Evolutionary conservation across 2,329 filamentous ascomycete species (phyloP).

Genomic region (Calonectria pseudoreteaudii): DNA sequence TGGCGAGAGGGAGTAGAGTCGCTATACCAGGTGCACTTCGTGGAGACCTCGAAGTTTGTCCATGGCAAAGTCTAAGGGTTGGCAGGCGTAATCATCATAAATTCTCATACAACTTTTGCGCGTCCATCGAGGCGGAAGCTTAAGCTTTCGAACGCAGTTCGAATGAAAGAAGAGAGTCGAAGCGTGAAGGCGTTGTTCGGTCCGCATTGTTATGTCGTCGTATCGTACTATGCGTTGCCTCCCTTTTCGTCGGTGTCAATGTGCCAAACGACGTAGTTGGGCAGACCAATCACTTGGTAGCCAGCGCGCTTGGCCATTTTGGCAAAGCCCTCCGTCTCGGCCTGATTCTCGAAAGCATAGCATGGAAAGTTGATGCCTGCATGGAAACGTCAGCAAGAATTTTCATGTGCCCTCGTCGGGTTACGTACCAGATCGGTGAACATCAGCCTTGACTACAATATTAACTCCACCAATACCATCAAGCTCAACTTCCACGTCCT

Average conservation of each 20-base stretch:
- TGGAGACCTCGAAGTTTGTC: constrained; percentile 20
- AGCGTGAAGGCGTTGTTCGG: constrained; percentile 31
- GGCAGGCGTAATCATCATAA: constrained; percentile 39
- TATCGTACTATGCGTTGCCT: constrained; percentile 71
- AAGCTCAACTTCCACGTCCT: constrained; percentile 90
- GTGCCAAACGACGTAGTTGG: constrained; percentile 99
- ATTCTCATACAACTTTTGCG: constrained; percentile 40
- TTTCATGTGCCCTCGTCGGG: background rate
- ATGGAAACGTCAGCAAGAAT: constrained; percentile 37
- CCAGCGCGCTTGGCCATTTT: constrained; percentile 98
- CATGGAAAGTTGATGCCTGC: constrained; percentile 95
- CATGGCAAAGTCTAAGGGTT: constrained; percentile 21
- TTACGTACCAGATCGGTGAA: constrained; percentile 86
- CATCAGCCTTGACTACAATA: constrained; percentile 97
- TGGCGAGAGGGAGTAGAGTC: constrained; percentile 5
- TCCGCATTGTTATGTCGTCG: constrained; percentile 17
- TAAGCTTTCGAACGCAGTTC: constrained; percentile 32
- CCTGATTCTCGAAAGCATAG: constrained; percentile 98
- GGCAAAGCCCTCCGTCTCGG: constrained; percentile 97
- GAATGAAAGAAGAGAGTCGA: constrained; percentile 31
- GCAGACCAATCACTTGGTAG: constrained; percentile 90
- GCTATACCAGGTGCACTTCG: constrained; percentile 14
- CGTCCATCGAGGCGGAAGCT: constrained; percentile 29
- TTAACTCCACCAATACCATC: constrained; percentile 98
- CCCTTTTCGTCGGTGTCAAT: constrained; percentile 96